Evolutionary conservation across 805 yeast species (phyloP), one percentile per base, ranked within the genome.

Genomic region (Metschnikowia picachoensis): DNA sequence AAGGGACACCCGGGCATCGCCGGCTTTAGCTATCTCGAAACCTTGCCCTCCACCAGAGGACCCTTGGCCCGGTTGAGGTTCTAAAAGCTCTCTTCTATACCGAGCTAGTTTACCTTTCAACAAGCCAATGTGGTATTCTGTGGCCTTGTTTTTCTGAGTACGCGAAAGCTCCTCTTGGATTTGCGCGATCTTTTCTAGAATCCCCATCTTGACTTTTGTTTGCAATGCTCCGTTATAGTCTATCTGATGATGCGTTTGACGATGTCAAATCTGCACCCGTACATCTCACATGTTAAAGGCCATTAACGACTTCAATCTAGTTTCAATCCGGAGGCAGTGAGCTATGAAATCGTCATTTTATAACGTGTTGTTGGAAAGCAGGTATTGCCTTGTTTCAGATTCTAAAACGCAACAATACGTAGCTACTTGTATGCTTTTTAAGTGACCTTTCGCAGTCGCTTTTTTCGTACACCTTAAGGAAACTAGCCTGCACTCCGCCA

Each of bases 121-220:
- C 20, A 92, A 78, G 53, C 99, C 98, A 60, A 92, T 77, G 65
- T 92, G 99, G 66, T 94, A 91, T 72, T 92, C 98, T 1, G 99
- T 92, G 52, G 99, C 98, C 69, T 92, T 92, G 63, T 92, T 92
- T 73, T 94, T 92, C 64, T 92, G 99, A 30, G 99, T 92, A 51
- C 97, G 78, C 30, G 96, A 80, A 75, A 92, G 82, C 66, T 92
- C 99, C 68, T 83, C 89, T 68, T 91, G 95, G 68, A 92, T 90
- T 69, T 83, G 88, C 49, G 82, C 82, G 57, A 90, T 90, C 62
- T 88, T 90, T 52, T 89, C 96, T 30, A 60, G 56, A 17, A 55
- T 51, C 16, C 60, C 60, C 60, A 56, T 56, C 28, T 30, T 37
- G 10, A 11, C 14, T n/a, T 27, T 15, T n/a, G 38, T 11, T 20